phyloP scores from a whole-genome alignment of 176 grass and related monocot species.

The Bonia amplexicaulis region DNA sequence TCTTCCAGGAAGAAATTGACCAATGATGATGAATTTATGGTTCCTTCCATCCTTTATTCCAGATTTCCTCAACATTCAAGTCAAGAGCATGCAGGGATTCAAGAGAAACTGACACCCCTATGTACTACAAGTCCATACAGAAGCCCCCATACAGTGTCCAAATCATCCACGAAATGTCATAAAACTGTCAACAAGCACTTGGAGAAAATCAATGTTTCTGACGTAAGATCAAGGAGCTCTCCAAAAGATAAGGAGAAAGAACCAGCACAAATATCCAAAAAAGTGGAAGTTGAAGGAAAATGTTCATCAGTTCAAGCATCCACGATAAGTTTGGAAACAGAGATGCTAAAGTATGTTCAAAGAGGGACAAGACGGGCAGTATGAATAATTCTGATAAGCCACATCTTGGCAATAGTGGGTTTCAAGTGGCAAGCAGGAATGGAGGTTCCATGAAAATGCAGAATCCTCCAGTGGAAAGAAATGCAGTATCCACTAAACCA shows the following conservation, averaged over 20 bases:
- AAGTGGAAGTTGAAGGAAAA: constrained; percentile 1
- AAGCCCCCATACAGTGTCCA: background rate
- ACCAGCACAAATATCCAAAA: background rate
- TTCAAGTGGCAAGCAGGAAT: background rate
- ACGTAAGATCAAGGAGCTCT: constrained; percentile 16
- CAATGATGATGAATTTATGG: constrained; percentile 66
- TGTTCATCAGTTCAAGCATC: constrained; percentile 7
- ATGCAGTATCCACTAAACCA: background rate
- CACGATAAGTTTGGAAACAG: constrained; percentile 12
- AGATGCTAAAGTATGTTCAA: constrained; percentile 12
- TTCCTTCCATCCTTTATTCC: constrained; percentile 44
- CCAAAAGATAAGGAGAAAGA: constrained; percentile 22
- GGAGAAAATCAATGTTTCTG: constrained; percentile 21
- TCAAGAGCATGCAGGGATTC: constrained; percentile 22
- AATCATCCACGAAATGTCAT: constrained; percentile 18
- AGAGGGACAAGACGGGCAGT: background rate
- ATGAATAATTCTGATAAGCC: constrained; percentile 27
- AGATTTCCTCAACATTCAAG: constrained; percentile 15
- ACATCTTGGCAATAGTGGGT: background rate
- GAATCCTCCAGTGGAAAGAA: constrained; percentile 1
- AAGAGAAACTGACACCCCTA: constrained; percentile 17
- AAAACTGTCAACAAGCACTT: constrained; percentile 13
- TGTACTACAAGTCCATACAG: constrained; percentile 11
- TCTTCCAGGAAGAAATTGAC: constrained; percentile 31
- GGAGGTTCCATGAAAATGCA: constrained; percentile 1